phyloP scores from a whole-genome alignment of 1,139 yeast species.

The Kurtzmaniella natalensis region DNA sequence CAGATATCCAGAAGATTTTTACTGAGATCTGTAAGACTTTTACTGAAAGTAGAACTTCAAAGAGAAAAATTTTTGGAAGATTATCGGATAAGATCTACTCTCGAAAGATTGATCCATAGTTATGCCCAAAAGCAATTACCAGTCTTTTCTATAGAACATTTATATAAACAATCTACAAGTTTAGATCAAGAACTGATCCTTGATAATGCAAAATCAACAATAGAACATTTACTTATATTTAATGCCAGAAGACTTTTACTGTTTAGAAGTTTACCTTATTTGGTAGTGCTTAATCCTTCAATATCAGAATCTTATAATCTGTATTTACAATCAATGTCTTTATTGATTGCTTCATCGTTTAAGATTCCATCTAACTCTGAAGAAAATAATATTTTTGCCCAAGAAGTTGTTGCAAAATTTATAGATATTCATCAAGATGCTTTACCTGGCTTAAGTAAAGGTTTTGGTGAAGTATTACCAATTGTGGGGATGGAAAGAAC shows the following conservation, averaged over 20 bases:
- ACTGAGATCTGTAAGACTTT: neutral
- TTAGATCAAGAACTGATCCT: conserved; percentile 33
- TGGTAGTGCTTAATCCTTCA: conserved; percentile 84
- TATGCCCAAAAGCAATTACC: conserved; percentile 47
- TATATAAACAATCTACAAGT: conserved; percentile 37
- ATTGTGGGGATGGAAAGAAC: conserved; percentile 43
- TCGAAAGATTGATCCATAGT: conserved; percentile 48
- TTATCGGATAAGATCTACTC: conserved; percentile 45
- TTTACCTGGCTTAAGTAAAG: conserved; percentile 72
- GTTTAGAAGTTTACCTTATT: conserved; percentile 71
- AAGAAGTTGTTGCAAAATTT: conserved; percentile 50
- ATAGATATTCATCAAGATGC: conserved; percentile 80
- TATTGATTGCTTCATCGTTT: conserved; percentile 44
- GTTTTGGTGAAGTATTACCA: conserved; percentile 69
- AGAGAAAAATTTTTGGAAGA: conserved; percentile 37
- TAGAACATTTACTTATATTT: conserved; percentile 39
- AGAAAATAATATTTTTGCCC: conserved; percentile 48
- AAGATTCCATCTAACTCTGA: conserved; percentile 42
- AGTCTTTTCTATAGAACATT: conserved; percentile 41
- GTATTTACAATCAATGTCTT: conserved; percentile 67
- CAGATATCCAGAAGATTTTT: neutral
- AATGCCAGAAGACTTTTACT: conserved; percentile 60
- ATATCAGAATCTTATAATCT: conserved; percentile 75
- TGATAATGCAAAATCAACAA: conserved; percentile 38
- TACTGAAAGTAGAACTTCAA: conserved; percentile 13